phyloP scores from a whole-genome alignment of 768 basidiomycete species.

The Pisolithus microcarpus region DNA sequence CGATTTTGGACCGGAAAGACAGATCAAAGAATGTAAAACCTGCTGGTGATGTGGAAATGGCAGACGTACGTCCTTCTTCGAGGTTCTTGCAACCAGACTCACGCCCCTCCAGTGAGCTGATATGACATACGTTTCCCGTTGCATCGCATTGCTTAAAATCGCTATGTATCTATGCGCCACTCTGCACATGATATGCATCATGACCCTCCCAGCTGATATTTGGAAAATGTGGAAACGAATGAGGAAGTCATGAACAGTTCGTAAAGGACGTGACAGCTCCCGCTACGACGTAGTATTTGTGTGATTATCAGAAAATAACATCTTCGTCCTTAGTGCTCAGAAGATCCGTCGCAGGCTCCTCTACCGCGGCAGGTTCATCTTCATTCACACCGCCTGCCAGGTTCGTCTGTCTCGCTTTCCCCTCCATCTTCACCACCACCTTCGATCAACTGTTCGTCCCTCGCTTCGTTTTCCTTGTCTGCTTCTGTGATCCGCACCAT shows the following conservation, averaged over 20 bases:
- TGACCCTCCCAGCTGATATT: slow-evolving; percentile 21
- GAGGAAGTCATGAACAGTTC: too few species aligned
- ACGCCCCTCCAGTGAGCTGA: slow-evolving; percentile 17
- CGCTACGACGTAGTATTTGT: too few species aligned
- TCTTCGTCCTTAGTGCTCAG: slow-evolving; percentile 86
- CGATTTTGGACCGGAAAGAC: slow-evolving; percentile 83
- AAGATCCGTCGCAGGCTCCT: slow-evolving; percentile 48
- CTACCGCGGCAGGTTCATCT: slow-evolving; percentile 16
- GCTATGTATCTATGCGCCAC: slow-evolving; percentile 60
- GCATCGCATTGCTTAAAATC: slow-evolving; percentile 38
- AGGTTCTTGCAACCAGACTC: not conserved
- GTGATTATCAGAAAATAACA: slow-evolving; percentile 70
- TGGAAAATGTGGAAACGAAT: not conserved
- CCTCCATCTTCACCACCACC: slow-evolving; percentile 8
- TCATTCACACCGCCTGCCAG: slow-evolving; percentile 21
- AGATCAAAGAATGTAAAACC: slow-evolving; percentile 53
- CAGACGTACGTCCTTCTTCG: slow-evolving; percentile 52
- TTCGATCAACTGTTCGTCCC: slow-evolving; percentile 2
- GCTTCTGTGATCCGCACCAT: not conserved
- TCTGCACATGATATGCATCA: slow-evolving; percentile 51
- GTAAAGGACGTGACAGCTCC: too few species aligned
- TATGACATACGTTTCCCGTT: slow-evolving; percentile 4
- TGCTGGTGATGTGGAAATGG: slow-evolving; percentile 67
- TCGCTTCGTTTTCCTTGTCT: slow-evolving; percentile 6
- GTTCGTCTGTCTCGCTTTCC: slow-evolving; percentile 12